phyloP scores from a whole-genome alignment of 306 rosid genomes.

The Dryas alaskensis region DNA sequence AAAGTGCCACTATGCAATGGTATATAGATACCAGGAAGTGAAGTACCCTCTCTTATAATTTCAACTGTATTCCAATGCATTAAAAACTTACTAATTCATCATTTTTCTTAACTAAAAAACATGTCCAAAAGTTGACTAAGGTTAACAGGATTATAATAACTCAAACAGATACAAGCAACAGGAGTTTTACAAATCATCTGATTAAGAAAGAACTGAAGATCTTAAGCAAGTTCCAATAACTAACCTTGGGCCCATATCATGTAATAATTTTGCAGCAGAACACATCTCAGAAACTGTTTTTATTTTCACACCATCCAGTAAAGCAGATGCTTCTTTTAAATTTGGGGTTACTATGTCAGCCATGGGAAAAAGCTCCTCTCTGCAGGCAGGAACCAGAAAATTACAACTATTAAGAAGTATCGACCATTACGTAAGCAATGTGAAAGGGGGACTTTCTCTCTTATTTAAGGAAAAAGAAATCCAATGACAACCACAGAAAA shows the following conservation, averaged over 20 bases:
- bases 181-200: constrained; percentile 7
- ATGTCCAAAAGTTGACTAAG: neutral
- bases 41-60: neutral
- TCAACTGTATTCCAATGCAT: neutral
- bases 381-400: constrained; percentile 45
- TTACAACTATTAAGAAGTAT: constrained; percentile 6
- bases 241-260: constrained; percentile 82
- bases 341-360: constrained; percentile 89
- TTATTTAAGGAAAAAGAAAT: neutral
- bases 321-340: constrained; percentile 79
- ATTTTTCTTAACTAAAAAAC: neutral
- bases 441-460: neutral
- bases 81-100: neutral
- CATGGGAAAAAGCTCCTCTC: constrained; percentile 85
- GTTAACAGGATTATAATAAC: neutral
- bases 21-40: neutral
- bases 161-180: neutral
- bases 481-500: neutral
- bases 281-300: constrained; percentile 81
- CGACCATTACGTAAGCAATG: neutral
- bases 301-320: constrained; percentile 66
- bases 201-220: constrained; percentile 15
- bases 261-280: constrained; percentile 71
- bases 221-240: constrained; percentile 22
- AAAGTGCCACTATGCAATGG: neutral